Evolutionary conservation across 2,329 filamentous ascomycete genomes (phyloP), one percentile per base, ranked within the genome.

Genomic region (Alternaria brassicicola): DNA sequence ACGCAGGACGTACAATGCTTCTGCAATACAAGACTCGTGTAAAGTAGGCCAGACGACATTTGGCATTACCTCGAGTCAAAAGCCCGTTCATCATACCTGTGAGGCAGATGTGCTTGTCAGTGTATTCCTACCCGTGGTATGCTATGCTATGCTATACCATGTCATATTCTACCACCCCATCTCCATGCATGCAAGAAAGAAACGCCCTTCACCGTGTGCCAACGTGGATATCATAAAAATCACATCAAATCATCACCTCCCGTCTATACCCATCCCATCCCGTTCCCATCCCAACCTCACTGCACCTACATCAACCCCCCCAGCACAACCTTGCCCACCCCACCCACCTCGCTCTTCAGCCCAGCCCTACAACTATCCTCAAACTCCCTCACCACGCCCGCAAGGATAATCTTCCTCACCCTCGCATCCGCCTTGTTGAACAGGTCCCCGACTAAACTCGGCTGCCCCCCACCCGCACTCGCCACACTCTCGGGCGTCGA

Each of bases 401-500:
- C 89, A 1, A 99, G 86, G 60, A 99, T 89, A 49, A 97, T 88
- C 80, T 97, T 98, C 61, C 93, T 84, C 42, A 99, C 85, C 63
- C 88, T 89, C 6, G 89, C 85, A 78, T 99, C 95, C 0, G 91
- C 92, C 78, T 99, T 99, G 10, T 87, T 85, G 67, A 99, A 99
- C 52, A 94, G 82, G 74, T 98, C 95, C 0, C 89, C 91, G 0
- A 98, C 83, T 0, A 66, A 62, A 25, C 65, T 70, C 23, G 72
- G 72, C 1, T 67, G 64, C 3, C 73, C 72, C 1, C 62, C 63
- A 1, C 75, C 69, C 1, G 73, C 73, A 1, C 35, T 13, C 1
- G 59, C 56, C 13, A 73, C 67, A 13, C 65, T 68, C 25, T 89
- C 86, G 1, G 93, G 89, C 3, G 87, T 87, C n/a, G 88, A 84